These are phyloP conservation scores for Saccharomycopsis selenospora DNA, from an alignment of 805 yeast species.

Conservation along the genomic window DNA sequence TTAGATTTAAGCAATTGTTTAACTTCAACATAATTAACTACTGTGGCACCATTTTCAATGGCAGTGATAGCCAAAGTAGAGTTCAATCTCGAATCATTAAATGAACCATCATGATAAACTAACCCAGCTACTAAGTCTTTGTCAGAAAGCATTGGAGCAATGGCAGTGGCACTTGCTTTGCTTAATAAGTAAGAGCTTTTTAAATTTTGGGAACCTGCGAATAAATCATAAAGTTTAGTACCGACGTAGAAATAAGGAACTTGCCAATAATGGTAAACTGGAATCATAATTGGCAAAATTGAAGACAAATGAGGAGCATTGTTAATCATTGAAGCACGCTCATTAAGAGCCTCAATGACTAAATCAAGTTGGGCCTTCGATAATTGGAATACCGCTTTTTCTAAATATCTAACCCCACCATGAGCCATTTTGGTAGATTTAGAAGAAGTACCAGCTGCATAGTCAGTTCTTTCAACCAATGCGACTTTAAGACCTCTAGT, in stretches of 20 bases:
- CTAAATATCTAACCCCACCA: conserved; percentile 94
- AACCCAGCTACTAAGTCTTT: conserved; percentile 78
- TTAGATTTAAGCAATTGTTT: conserved; percentile 60
- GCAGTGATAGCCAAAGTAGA: conserved; percentile 82
- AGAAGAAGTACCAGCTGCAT: conserved; percentile 88
- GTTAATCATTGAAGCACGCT: conserved; percentile 75
- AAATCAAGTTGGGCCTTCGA: conserved; percentile 84
- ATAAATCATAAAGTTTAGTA: conserved; percentile 83
- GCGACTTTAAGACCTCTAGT: conserved; percentile 88
- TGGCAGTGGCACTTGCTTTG: conserved; percentile 54
- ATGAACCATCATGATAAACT: conserved; percentile 92
- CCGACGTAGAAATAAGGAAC: conserved; percentile 90
- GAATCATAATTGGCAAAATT: conserved; percentile 87
- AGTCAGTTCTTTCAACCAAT: conserved; percentile 79
- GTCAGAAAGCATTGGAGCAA: conserved; percentile 82
- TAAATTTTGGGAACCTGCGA: conserved; percentile 85
- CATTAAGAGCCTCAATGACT: conserved; percentile 83
- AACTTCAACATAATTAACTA: conserved; percentile 80
- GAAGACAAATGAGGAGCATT: conserved; percentile 89
- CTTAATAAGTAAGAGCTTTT: conserved; percentile 69
- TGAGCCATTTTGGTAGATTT: conserved; percentile 95
- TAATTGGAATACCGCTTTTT: conserved; percentile 87
- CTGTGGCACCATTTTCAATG: conserved; percentile 79
- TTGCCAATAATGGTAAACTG: conserved; percentile 96
- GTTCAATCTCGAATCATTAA: conserved; percentile 89